Base-by-base conservation (phyloP, 139 green algal species). In the Marvania coccoides region DNA sequence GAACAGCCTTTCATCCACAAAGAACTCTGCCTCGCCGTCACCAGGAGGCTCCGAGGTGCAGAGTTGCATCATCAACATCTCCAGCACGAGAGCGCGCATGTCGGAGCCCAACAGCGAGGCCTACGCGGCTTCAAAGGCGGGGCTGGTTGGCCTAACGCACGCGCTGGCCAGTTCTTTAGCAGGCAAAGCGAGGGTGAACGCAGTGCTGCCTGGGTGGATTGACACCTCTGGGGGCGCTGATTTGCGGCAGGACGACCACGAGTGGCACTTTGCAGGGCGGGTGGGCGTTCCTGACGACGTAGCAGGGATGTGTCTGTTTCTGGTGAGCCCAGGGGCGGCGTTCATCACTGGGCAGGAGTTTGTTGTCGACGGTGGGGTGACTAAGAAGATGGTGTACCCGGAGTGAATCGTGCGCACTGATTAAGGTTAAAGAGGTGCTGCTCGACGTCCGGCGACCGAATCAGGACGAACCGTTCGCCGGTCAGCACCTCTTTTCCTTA, bases 281-380 rank as follows among this genome's bases (percentile, higher is more conserved):
- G 74, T 86, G 40, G 80, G 80, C 2, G 9, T 19, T 7, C 70
- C 78, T 2, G 15, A 59, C 0, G 78, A 87, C 47, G 60, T 86
- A 5, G 71, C 78, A 2, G 38, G 81, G 51, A 10, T 80, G 30
- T 74, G 74, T 24, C 51, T 76, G 0, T 87, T 87, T 47, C 57
- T 87, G 36, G 78, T 73, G 1, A 19, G 33, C 5, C 8, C 23
- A 6, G 67, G 54, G 30, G 45, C 68, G 2, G 69, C 71, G 5
- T 87, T 83, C 61, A 78, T 87, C 37, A 87, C 81, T 12, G 78
- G 80, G 1, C 71, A 77, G 29, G 58, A 84, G 19, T 82, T 86
- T 54, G 55, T 75, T 7, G 68, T 73, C 8, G 80, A 87, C 38
- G 80, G 80, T 3, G 79, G 80, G 3, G 71, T 82, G 15, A 78